Conservation (phyloP, 768 basidiomycete genomes). For the Scleroderma citrinum region DNA sequence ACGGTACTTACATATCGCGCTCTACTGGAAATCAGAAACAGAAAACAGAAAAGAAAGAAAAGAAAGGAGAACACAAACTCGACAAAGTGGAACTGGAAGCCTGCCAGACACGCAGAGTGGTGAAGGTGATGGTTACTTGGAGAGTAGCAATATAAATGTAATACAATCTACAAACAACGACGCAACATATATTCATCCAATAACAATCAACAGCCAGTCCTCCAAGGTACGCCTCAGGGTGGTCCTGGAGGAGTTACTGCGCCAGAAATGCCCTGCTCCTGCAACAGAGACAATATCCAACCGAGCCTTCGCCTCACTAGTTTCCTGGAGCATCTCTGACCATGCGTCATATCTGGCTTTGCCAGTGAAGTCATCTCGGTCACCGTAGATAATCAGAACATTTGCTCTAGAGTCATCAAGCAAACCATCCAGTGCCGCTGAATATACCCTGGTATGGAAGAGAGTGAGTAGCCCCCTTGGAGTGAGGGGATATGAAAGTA, state of each 20-base stretch:
- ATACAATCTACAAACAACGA: neutral
- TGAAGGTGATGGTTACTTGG: slow-evolving; percentile 18
- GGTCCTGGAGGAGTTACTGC: slow-evolving; percentile 25
- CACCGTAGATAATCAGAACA: slow-evolving; percentile 62
- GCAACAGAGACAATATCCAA: slow-evolving; percentile 34
- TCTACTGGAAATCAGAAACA: slow-evolving; percentile 14
- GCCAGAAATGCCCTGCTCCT: slow-evolving; percentile 67
- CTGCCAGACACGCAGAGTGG: neutral
- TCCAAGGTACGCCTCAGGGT: slow-evolving; percentile 15
- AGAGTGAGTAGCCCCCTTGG: slow-evolving; percentile 63
- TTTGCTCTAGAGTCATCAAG: slow-evolving; percentile 40
- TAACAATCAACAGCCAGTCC: slow-evolving; percentile 13
- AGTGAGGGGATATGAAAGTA: slow-evolving; percentile 74
- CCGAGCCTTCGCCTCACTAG: slow-evolving; percentile 18
- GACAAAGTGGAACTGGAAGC: slow-evolving; percentile 1
- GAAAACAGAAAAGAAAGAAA: slow-evolving; percentile 2
- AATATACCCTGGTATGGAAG: slow-evolving; percentile 56
- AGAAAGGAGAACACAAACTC: slow-evolving; percentile 11
- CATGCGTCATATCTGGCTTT: slow-evolving; percentile 49
- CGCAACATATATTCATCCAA: neutral
- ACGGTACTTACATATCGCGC: slow-evolving; percentile 19
- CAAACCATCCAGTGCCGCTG: slow-evolving; percentile 43
- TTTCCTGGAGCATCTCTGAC: slow-evolving; percentile 35
- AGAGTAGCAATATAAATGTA: neutral
- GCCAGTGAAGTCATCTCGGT: slow-evolving; percentile 66